phyloP scores from a whole-genome alignment of 192 early-diverging fungal species.

The Rhizophagus prolifer region DNA sequence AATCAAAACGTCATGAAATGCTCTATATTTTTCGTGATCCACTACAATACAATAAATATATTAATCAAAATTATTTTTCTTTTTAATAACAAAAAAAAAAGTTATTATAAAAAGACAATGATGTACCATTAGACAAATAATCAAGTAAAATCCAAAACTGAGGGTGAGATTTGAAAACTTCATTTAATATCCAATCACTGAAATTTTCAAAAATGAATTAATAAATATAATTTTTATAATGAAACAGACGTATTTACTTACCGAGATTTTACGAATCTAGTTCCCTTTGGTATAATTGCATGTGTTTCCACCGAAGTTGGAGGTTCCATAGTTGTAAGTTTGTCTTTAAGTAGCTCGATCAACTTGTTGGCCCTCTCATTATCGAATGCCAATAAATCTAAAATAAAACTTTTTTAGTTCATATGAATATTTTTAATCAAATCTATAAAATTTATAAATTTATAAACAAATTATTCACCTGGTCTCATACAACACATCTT shows the following conservation, averaged over 20 bases:
- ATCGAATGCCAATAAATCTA: constrained; percentile 4
- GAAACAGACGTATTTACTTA: not conserved
- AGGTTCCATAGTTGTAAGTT: constrained; percentile 11
- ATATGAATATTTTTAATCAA: too few species aligned
- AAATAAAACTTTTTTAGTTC: not conserved
- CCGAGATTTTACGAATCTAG: not conserved
- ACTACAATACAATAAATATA: not conserved
- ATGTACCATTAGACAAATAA: constrained; percentile 3
- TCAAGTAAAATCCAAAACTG: not conserved
- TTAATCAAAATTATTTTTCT: not conserved
- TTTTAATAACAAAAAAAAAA: not conserved
- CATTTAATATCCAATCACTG: not conserved
- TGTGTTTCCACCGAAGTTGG: not conserved
- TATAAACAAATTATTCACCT: not conserved
- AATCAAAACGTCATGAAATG: not conserved
- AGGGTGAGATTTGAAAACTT: not conserved
- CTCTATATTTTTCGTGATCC: not conserved
- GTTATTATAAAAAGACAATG: too few species aligned
- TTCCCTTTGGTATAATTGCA: constrained; percentile 11
- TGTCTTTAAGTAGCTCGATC: not conserved
- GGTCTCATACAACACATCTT: not conserved
- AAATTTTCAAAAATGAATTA: not conserved
- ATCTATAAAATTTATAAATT: not conserved
- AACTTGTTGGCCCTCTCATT: not conserved
- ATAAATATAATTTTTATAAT: not conserved